Conservation (phyloP, 345 rosid species). For the thale cress (Arabidopsis thaliana) region TAIR10.1 NC_003074.8:18525501-18526000, state of each 20-base stretch:
- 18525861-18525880: slow-evolving; percentile 3
- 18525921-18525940: neutral
- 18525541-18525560: slow-evolving; percentile 45
- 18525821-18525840: slow-evolving; percentile 4
- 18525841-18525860: slow-evolving; percentile 24
- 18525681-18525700: slow-evolving; percentile 31
- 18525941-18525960: neutral
- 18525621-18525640: neutral
- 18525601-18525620: slow-evolving; percentile 37
- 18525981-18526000: slow-evolving; percentile 3
- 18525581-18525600: slow-evolving; percentile 33
- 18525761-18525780: slow-evolving; percentile 28
- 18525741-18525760: neutral
- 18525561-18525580: slow-evolving; percentile 49
- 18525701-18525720: slow-evolving; percentile 34
- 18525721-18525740: slow-evolving; percentile 30
- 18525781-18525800: slow-evolving; percentile 2
- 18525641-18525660: neutral
- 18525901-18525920: neutral
- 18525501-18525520: slow-evolving; percentile 69
- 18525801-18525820: slow-evolving; percentile 23
- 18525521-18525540: slow-evolving; percentile 60
- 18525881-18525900: neutral
- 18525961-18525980: neutral
- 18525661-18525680: slow-evolving; percentile 33